phyloP scores from a whole-genome alignment of 83 land plant genomes.

The Thuja plicata region DNA sequence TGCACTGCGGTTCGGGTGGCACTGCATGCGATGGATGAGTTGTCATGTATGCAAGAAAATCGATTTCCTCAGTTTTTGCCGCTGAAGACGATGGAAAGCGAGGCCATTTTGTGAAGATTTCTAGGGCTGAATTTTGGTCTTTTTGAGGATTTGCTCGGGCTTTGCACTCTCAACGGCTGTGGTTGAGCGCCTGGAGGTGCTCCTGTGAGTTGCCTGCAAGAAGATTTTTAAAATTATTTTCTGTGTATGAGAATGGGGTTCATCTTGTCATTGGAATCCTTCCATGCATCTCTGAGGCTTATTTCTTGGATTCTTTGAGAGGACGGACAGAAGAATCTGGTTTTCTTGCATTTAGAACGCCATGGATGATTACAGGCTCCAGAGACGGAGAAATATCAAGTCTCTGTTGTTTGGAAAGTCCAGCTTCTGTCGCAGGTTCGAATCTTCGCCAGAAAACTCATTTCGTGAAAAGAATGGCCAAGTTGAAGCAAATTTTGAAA shows the following conservation, averaged over 20 bases:
- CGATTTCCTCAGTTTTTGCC: not conserved
- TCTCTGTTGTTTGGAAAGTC: not conserved
- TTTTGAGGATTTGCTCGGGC: not conserved
- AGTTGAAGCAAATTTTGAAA: not conserved
- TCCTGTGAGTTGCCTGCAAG: not conserved
- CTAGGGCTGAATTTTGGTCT: not conserved
- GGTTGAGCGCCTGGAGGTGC: not conserved
- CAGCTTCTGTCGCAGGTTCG: not conserved
- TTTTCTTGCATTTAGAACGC: not conserved
- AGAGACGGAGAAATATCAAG: not conserved
- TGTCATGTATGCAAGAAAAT: not conserved
- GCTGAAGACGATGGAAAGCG: not conserved
- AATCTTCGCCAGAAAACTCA: not conserved
- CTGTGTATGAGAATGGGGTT: not conserved
- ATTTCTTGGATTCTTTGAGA: not conserved
- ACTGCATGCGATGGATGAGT: conserved; percentile 3
- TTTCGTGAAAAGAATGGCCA: not conserved
- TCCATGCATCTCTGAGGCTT: not conserved
- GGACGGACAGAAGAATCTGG: no score
- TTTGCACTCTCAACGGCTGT: not conserved
- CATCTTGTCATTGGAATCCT: not conserved
- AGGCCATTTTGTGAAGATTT: not conserved
- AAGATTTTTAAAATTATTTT: not conserved
- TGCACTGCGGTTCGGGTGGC: not conserved
- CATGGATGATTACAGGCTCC: conserved; percentile 3